Base-by-base conservation (phyloP, 805 yeast species). In the Sugiyamaella chiloensis region DNA sequence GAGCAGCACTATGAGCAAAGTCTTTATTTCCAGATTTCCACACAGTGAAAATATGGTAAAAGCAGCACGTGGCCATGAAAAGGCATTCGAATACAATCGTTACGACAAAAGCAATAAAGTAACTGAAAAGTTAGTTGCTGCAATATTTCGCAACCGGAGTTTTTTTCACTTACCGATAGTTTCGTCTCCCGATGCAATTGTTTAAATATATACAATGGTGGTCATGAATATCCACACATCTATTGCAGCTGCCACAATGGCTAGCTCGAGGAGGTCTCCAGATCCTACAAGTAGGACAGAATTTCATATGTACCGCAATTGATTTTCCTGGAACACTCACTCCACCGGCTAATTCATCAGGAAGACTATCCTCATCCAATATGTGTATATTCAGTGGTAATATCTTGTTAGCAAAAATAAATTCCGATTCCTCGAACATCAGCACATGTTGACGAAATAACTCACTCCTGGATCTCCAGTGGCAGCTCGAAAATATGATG, bases 251-350 rank as follows among this genome's bases (percentile, higher is more conserved):
- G 1, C 81, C 72, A 59, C 96, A 87, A 63, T 87, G 96, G 47
- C 83, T 78, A 0, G 89, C 67, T 45, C 95, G 66, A 1, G 89
- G 87, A 7, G 88, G 83, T 54, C 91, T 65, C 91, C 95, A 86
- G 36, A 80, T 72, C 24, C 76, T 66, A 59, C 96, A 87, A 0
- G 83, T 72, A 1, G 75, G 41, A 56, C 90, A 83, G 60, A 82
- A 83, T 55, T 78, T 78, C 20, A 79, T 68, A 2, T 66, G 58
- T 0, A 79, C 78, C 1, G 74, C 70, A 17, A 48, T 44, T 21
- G 41, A 35, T 12, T 42, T 42, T 1, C 75, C 69, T 0, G 87
- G 87, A 7, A 83, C 58, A 1, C 72, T 62, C 0, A 80, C 70
- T 8, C 65, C 59, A 54, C 72, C 75, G 53, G 70, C 71, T 56